Evolutionary conservation across 2,329 filamentous ascomycete genomes (phyloP), one percentile per base, ranked within the genome.

Genomic region (Aureobasidium sp.): DNA sequence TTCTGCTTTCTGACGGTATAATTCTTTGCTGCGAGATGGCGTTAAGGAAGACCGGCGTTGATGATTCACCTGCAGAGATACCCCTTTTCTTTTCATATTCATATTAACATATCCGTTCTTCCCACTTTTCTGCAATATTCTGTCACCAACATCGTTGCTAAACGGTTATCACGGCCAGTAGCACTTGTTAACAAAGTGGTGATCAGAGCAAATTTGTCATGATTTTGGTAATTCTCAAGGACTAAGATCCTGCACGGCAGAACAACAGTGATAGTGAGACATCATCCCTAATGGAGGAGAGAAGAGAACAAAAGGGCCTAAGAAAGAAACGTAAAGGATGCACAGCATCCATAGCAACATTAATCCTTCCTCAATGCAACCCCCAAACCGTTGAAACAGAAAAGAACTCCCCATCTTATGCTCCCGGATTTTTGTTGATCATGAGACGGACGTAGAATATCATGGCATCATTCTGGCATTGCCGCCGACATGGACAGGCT

Each of bases 241-340:
- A 29, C 43, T 26, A 48, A 48, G 15, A 48, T 43, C 17, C 51
- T 57, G 53, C 39, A 46, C 29, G 12, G 53, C 53, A 57, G 53
- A 57, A 46, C 17, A 34, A 34, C 39, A 46, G 53, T n/a, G 26
- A 17, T 44, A 27, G 34, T 46, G n/a, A 57, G 39, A 57, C 53
- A 57, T 57, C 53, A 46, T 57, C 41, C 53, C 53, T 27, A 24
- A n/a, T 20, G 41, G 51, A 55, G 43, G 36, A 55, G 9, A 55
- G 20, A 17, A 24, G 17, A 29, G 12, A 52, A 39, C 9, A 43
- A 20, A 55, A 29, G 24, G 4, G 5, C 4, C 10, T 8, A 39
- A 6, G 27, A 48, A 3, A 26, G 34, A 53, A 37, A 24, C 26
- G 4, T 24, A 20, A 43, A 32, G 26, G 39, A 59, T n/a, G 55